phyloP scores from a whole-genome alignment of 176 grass and related monocot genomes.

The Oryza punctata region DNA sequence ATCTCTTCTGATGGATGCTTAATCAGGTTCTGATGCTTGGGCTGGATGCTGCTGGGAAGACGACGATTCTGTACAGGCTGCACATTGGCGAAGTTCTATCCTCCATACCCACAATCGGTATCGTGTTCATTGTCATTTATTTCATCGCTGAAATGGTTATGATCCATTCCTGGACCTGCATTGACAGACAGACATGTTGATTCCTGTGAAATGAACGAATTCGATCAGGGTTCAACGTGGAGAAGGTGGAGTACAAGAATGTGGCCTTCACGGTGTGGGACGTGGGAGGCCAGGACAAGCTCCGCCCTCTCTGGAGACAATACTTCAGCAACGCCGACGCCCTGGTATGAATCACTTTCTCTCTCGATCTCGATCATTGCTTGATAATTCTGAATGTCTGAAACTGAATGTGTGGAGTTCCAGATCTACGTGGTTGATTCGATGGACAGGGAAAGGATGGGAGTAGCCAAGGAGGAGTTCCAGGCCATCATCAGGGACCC shows the following conservation, averaged over 20 bases:
- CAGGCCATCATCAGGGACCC: conserved; percentile 36
- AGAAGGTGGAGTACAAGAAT: conserved; percentile 43
- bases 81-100: conserved; percentile 42
- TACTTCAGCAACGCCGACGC: conserved; percentile 37
- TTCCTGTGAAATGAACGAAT: not conserved
- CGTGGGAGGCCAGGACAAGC: conserved; percentile 45
- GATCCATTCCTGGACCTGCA: not conserved
- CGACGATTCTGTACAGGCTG: conserved; percentile 36
- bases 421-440: conserved; percentile 41
- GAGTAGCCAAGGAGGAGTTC: conserved; percentile 27
- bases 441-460: conserved; percentile 34
- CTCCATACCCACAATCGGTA: conserved; percentile 1
- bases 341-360: not conserved
- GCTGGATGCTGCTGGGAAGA: conserved; percentile 46
- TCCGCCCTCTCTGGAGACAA: conserved; percentile 39
- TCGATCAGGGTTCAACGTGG: conserved; percentile 38
- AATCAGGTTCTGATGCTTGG: conserved; percentile 35
- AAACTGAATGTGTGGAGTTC: not conserved
- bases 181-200: no score
- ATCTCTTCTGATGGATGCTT: not conserved
- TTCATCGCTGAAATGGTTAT: not conserved
- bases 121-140: no score
- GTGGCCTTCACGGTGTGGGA: conserved; percentile 50
- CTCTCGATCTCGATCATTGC: not conserved
- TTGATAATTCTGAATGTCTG: not conserved